A percentile compares a stretch with the other conserved stretches of the same genome.
Conservation (phyloP, 2,329 filamentous ascomycete genomes). For the Xylaria sp. region DNA sequence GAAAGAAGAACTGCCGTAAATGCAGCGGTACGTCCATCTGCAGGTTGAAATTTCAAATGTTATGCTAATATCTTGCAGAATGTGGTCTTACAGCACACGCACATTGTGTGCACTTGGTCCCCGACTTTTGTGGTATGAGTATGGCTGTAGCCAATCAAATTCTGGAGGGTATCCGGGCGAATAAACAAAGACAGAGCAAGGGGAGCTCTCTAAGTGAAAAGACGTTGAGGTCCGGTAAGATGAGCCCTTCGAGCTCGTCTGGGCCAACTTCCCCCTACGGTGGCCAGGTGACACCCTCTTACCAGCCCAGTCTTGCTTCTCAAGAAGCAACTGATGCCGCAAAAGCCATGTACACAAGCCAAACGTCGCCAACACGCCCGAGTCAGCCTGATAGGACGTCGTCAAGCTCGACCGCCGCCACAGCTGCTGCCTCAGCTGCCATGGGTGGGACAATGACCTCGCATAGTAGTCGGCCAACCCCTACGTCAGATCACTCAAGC, state of each 20-base stretch:
- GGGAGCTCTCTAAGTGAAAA: constrained; percentile 65
- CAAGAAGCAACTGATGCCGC: constrained; percentile 66
- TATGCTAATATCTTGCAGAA: constrained; percentile 60
- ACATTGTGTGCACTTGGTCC: constrained; percentile 90
- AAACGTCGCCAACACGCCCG: constrained; percentile 58
- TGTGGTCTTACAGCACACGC: constrained; percentile 91
- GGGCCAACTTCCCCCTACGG: constrained; percentile 40
- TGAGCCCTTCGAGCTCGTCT: constrained; percentile 48
- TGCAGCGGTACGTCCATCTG: constrained; percentile 71
- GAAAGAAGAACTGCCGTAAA: constrained; percentile 92
- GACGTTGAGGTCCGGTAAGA: constrained; percentile 65
- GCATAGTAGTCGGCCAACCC: constrained; percentile 38
- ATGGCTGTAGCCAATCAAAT: constrained; percentile 98
- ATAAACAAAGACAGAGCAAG: constrained; percentile 73
- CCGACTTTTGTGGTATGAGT: constrained; percentile 98
- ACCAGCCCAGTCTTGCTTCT: constrained; percentile 46
- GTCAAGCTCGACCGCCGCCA: constrained; percentile 60
- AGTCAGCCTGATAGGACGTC: constrained; percentile 59
- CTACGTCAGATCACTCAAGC: constrained; percentile 42
- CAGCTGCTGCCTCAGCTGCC: constrained; percentile 59
- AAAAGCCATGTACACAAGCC: constrained; percentile 65
- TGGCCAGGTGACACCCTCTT: constrained; percentile 34
- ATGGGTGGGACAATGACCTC: constrained; percentile 58
- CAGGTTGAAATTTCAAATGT: not conserved
- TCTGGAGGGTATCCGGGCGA: constrained; percentile 80